Evolutionary conservation across 2,329 filamentous ascomycete species (phyloP), one percentile per base, ranked within the genome.

Genomic region (Phaeosphaeriaceae sp.): DNA sequence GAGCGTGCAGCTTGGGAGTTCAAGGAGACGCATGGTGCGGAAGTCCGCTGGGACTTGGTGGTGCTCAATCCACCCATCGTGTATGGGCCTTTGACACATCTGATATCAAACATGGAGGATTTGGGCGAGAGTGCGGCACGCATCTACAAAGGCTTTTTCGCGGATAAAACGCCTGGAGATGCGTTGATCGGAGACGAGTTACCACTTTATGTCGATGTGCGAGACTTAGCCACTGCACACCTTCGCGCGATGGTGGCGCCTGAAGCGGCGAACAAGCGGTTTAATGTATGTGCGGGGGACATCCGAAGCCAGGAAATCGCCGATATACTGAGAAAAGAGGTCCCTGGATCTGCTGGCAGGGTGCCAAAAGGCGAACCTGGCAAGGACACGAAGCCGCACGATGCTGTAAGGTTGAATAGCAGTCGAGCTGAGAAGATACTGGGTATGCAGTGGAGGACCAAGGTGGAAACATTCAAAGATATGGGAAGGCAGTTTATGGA

Each of bases 161-260:
- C 44, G 13, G 46, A 20, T 24, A 27, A 59, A 10, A 36, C 57
- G 3, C 85, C 84, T 56, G 75, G 25, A 82, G 0, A 77, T 79
- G 10, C 79, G 88, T 11, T 78, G 27, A 1, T 40, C 46, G 7
- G 58, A 42, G 20, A 53, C n/a, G 5, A 36, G 47, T 40, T 62
- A 48, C 20, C 41, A 40, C 11, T 78, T 73, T 71, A 68, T 78
- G 22, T 36, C 11, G 76, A 80, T 56, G 77, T 80, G 13, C 70
- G 73, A 20, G 78, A 90, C 63, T 82, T 89, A 0, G 88, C 87
- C 0, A 71, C 82, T 1, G 84, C 83, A 0, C 87, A 90, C 61
- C 81, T 90, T 20, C 79, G 79, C 36, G 85, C 86, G 0, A 78
- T 80, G 7, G 79, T 84, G 53, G 74, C 83, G 4, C 78, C 83